phyloP scores from a whole-genome alignment of 345 rosid genomes.

The Lepidium aucheri region DNA sequence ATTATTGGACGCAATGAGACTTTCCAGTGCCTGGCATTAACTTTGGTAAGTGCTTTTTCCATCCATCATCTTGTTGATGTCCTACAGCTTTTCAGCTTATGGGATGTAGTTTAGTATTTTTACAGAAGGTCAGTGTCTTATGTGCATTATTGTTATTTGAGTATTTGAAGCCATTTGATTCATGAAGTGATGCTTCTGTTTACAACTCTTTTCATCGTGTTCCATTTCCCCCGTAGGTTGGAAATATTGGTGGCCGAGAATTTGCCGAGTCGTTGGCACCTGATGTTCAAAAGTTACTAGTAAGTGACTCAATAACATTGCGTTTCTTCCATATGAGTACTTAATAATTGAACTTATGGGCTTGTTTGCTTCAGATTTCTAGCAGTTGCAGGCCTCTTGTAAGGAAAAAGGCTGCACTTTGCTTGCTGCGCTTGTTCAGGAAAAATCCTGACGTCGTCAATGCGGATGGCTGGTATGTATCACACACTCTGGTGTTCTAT shows the following conservation, averaged over 20 bases:
- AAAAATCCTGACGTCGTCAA: conserved; percentile 95
- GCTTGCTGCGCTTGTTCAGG: conserved; percentile 89
- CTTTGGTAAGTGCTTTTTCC: conserved; percentile 60
- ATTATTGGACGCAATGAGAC: conserved; percentile 98
- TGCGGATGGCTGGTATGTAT: conserved; percentile 88
- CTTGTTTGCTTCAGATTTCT: conserved; percentile 60
- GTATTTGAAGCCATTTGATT: too few relatives aligned
- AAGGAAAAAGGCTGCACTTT: conserved; percentile 92
- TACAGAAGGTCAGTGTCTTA: neutral
- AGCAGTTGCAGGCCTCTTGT: conserved; percentile 99
- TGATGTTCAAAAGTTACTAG: conserved; percentile 95
- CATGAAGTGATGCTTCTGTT: neutral
- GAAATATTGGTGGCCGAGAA: conserved; percentile 99
- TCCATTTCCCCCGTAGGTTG: conserved; percentile 50
- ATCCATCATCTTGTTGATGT: neutral
- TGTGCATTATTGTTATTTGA: too few relatives aligned
- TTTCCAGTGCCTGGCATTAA: conserved; percentile 96
- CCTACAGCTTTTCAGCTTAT: neutral
- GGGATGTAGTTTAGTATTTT: neutral
- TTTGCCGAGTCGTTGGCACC: conserved; percentile 97
- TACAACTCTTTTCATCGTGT: conserved; percentile 37
- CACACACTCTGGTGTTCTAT: neutral
- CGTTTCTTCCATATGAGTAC: conserved; percentile 5
- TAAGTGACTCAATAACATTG: conserved; percentile 36
- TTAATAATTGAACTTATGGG: neutral